Conservation (phyloP, 345 rosid species). For the Rubroshorea leprosula region DNA sequence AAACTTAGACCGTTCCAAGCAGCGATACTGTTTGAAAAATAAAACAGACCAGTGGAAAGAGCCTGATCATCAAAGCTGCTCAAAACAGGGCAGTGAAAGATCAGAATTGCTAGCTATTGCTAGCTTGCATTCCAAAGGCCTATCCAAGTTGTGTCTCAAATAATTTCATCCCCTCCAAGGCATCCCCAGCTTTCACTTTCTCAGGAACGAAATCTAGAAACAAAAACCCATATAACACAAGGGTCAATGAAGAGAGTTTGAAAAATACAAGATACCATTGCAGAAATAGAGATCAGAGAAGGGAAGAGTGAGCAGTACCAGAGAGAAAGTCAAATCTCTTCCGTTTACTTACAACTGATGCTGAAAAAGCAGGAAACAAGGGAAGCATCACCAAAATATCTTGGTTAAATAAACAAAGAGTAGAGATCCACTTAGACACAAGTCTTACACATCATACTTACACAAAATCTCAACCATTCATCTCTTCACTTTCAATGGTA, state of each 20-base stretch:
- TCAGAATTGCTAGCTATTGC: slow-evolving; percentile 2
- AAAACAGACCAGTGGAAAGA: not conserved
- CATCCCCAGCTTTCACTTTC: slow-evolving; percentile 60
- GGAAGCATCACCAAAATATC: slow-evolving; percentile 1
- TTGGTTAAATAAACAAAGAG: too few species aligned
- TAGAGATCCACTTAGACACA: too few species aligned
- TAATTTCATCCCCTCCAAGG: slow-evolving; percentile 39
- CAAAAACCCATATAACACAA: slow-evolving; percentile 3
- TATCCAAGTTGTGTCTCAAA: slow-evolving; percentile 28
- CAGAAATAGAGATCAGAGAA: not conserved
- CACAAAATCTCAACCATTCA: too few species aligned
- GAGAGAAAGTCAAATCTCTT: slow-evolving; percentile 75
- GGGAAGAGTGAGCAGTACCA: slow-evolving; percentile 31
- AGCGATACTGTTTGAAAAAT: not conserved
- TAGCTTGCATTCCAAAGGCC: slow-evolving; percentile 3
- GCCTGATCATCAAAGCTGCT: not conserved
- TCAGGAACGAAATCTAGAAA: slow-evolving; percentile 66
- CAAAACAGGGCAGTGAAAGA: slow-evolving; percentile 3
- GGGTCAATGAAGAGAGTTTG: not conserved
- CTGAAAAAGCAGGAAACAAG: slow-evolving; percentile 35
- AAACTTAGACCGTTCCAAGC: not conserved
- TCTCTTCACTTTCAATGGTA: too few species aligned
- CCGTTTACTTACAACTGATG: slow-evolving; percentile 48
- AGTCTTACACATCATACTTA: too few species aligned
- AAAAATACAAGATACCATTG: not conserved